These are phyloP conservation scores for Yarrowia porcina DNA, from an alignment of 805 yeast genomes.

Conservation along the genomic window DNA sequence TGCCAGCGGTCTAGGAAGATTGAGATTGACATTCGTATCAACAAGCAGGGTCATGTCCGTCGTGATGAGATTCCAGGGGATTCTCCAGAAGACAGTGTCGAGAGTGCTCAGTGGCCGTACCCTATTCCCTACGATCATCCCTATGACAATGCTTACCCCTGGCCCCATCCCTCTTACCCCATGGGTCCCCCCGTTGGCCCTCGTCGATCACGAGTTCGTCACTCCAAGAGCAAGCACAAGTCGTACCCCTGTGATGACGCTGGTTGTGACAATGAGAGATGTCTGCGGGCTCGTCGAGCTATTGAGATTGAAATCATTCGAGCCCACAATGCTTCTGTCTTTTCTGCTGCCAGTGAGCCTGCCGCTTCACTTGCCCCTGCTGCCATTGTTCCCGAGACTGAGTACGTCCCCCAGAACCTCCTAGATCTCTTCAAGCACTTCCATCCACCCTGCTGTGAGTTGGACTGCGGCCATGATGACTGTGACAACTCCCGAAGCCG, in stretches of 20 bases:
- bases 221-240: not conserved
- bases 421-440: constrained; percentile 22
- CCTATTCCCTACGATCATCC: not conserved
- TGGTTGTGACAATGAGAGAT: constrained; percentile 9
- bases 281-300: constrained; percentile 13
- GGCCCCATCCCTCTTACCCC: constrained; percentile 7
- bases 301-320: constrained; percentile 18
- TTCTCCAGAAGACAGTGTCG: not conserved
- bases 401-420: constrained; percentile 14
- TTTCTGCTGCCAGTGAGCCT: not conserved
- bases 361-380: not conserved
- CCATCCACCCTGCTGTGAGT: constrained; percentile 13
- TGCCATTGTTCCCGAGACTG: not conserved
- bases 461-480: constrained; percentile 8
- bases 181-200: constrained; percentile 3
- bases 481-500: not conserved
- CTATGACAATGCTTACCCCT: constrained; percentile 1
- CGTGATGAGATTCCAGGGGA: not conserved
- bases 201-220: not conserved
- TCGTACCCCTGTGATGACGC: constrained; percentile 13
- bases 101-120: constrained; percentile 7
- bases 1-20: not conserved
- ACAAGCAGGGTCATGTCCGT: not conserved
- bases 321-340: constrained; percentile 12
- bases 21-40: constrained; percentile 16